These are phyloP conservation scores for Oryza officinalis DNA, from an alignment of 176 grass and related monocot species.

Conservation along the genomic window DNA sequence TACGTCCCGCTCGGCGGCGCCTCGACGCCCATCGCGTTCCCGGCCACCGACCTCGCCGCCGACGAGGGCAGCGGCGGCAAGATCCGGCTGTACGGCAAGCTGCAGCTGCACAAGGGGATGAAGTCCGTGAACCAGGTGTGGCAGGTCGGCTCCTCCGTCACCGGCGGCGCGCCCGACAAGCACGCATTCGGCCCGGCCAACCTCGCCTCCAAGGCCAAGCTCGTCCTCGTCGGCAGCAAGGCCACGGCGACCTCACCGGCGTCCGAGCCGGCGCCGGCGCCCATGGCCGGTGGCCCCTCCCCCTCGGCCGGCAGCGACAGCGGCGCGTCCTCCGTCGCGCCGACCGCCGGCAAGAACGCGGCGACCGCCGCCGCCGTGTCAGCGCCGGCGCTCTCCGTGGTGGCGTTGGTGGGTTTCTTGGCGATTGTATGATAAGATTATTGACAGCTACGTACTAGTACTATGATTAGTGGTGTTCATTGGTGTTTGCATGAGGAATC, in stretches of 20 bases:
- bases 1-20: conserved; percentile 31
- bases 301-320: background rate
- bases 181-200: conserved; percentile 53
- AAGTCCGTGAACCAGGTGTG: conserved; percentile 75
- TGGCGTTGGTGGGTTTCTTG: conserved; percentile 42
- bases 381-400: background rate
- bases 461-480: background rate
- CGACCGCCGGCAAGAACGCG: background rate
- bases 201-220: conserved; percentile 40
- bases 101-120: conserved; percentile 50
- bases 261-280: background rate
- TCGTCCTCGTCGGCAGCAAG: conserved; percentile 55
- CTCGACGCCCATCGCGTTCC: conserved; percentile 39
- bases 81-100: conserved; percentile 66
- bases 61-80: conserved; percentile 45
- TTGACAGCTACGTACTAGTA: background rate
- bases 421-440: conserved; percentile 15
- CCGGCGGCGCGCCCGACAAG: conserved; percentile 48
- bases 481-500: background rate
- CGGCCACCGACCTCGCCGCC: conserved; percentile 50
- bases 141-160: conserved; percentile 63
- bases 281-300: background rate
- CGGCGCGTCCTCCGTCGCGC: conserved; percentile 9
- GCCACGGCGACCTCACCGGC: background rate
- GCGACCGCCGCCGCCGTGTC: background rate